phyloP scores from a whole-genome alignment of 371 early-diverging fungal species.

The Neoconidiobolus thromboides region DNA sequence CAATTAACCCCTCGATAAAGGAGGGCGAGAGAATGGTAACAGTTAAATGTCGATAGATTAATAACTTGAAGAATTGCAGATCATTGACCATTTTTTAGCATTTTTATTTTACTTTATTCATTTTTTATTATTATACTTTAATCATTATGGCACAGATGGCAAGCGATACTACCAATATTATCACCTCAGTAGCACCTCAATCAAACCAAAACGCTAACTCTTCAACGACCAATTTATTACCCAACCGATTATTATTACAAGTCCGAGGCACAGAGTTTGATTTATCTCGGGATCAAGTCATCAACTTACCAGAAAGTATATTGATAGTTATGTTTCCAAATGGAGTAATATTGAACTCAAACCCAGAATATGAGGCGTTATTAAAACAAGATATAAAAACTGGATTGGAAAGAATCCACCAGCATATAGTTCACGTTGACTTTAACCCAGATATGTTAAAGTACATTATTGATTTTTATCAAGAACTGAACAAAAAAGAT shows the following conservation, averaged over 20 bases:
- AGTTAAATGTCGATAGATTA: too few species aligned
- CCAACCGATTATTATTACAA: constrained; percentile 37
- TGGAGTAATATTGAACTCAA: constrained; percentile 35
- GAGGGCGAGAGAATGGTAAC: too few species aligned
- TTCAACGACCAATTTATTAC: constrained; percentile 13
- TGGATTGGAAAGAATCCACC: constrained; percentile 18
- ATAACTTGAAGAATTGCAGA: too few species aligned
- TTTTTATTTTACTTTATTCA: too few species aligned
- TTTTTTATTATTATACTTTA: too few species aligned
- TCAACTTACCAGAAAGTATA: constrained; percentile 53
- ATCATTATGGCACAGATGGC: too few species aligned
- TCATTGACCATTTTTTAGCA: too few species aligned
- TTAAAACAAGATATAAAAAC: not conserved
- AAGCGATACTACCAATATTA: not conserved
- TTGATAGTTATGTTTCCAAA: constrained; percentile 70
- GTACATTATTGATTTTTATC: constrained; percentile 35
- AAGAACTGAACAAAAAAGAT: constrained; percentile 15
- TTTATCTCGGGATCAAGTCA: constrained; percentile 47
- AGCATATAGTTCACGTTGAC: constrained; percentile 34
- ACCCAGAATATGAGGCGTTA: constrained; percentile 10
- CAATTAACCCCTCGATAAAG: too few species aligned
- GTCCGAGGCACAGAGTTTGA: constrained; percentile 49
- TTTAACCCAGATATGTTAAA: constrained; percentile 40
- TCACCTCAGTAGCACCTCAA: not conserved
- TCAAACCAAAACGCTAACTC: not conserved